A percentile compares a stretch with the other conserved stretches of the same genome.
Evolutionary conservation across 176 grass and related monocot species (phyloP).

Genomic region (Saccharum spontaneum): DNA sequence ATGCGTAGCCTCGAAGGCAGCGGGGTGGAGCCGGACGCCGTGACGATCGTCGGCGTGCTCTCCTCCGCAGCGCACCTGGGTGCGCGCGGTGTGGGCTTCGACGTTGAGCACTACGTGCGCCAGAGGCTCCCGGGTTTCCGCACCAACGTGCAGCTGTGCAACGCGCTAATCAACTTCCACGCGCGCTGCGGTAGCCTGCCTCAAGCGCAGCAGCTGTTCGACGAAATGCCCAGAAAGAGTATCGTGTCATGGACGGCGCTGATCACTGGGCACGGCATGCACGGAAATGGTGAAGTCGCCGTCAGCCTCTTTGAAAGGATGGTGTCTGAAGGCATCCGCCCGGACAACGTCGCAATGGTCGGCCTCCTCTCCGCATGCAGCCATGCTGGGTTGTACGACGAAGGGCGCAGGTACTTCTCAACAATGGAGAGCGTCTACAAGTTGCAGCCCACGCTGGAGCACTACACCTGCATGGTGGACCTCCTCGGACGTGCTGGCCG

Average conservation of each 20-base stretch:
- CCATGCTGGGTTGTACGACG: constrained; percentile 56
- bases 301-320: constrained; percentile 57
- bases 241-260: constrained; percentile 71
- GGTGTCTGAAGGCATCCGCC: constrained; percentile 41
- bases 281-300: constrained; percentile 46
- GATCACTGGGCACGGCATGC: constrained; percentile 66
- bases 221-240: constrained; percentile 50
- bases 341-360: constrained; percentile 52
- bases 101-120: constrained; percentile 37
- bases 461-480: constrained; percentile 77
- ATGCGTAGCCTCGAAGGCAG: constrained; percentile 38
- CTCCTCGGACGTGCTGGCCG: constrained; percentile 62
- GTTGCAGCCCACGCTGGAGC: constrained; percentile 35
- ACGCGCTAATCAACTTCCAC: constrained; percentile 71
- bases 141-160: constrained; percentile 57
- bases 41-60: constrained; percentile 61
- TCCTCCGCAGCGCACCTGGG: constrained; percentile 62
- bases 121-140: constrained; percentile 24
- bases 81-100: constrained; percentile 38
- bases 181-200: constrained; percentile 44
- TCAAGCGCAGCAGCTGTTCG: constrained; percentile 52
- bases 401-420: constrained; percentile 58
- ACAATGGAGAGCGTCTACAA: constrained; percentile 42
- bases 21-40: constrained; percentile 49
- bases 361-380: constrained; percentile 63